These are phyloP conservation scores for Lentinula edodes DNA, from an alignment of 768 basidiomycete species.

Conservation along the genomic window DNA sequence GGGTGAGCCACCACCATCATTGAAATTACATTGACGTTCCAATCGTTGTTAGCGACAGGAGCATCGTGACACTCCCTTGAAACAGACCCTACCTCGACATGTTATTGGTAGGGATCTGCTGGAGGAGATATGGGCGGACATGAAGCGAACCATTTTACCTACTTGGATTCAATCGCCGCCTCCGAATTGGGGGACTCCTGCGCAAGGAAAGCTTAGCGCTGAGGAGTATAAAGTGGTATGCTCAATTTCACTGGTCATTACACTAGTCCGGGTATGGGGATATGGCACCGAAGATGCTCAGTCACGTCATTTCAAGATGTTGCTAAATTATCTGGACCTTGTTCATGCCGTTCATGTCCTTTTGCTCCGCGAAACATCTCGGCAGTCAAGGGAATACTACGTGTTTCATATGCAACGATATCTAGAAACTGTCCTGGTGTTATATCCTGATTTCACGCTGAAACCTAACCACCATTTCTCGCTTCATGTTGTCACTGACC, in stretches of 20 bases:
- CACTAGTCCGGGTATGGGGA: no score
- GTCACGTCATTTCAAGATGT: background rate
- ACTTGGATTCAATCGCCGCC: background rate
- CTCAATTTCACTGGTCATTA: no score
- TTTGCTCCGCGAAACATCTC: no score
- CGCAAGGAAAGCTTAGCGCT: background rate
- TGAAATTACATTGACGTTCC: no score
- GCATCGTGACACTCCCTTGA: background rate
- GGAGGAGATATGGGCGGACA: background rate
- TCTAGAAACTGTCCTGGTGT: background rate
- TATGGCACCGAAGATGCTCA: no score
- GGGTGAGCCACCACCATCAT: no score
- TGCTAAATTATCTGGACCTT: background rate
- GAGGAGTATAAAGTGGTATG: background rate
- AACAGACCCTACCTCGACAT: background rate
- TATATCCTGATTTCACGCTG: background rate
- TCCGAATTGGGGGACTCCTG: no score
- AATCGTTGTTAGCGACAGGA: background rate
- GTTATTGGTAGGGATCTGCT: background rate
- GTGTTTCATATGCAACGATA: background rate
- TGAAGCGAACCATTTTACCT: background rate
- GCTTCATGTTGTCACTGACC: background rate
- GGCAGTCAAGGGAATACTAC: background rate
- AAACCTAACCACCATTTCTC: background rate
- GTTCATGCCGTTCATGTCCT: background rate